phyloP scores from a whole-genome alignment of 179 eudicot species.

The Vitellaria paradoxa region DNA sequence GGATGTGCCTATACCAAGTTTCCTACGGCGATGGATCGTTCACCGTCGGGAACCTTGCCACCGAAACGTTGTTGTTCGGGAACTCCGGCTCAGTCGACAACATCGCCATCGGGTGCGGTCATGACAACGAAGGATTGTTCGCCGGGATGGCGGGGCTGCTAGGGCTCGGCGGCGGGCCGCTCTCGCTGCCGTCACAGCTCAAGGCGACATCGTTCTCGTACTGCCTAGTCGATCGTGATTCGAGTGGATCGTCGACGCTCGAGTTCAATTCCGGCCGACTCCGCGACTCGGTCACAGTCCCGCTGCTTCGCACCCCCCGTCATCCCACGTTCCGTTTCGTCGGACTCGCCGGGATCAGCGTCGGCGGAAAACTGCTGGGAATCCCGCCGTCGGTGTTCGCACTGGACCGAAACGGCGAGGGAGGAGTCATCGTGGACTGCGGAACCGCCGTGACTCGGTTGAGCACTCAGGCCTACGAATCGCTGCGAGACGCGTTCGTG shows the following conservation, averaged over 20 bases:
- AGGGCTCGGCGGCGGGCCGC: slow-evolving; percentile 51
- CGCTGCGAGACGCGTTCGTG: slow-evolving; percentile 61
- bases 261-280: slow-evolving; percentile 46
- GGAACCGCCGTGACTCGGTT: slow-evolving; percentile 85
- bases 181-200: no score
- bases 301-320: slow-evolving; percentile 46
- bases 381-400: slow-evolving; percentile 52
- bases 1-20: slow-evolving; percentile 60
- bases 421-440: slow-evolving; percentile 75
- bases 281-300: slow-evolving; percentile 46
- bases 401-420: slow-evolving; percentile 53
- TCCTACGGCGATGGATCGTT: slow-evolving; percentile 81
- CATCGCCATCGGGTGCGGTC: slow-evolving; percentile 82
- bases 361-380: slow-evolving; percentile 58
- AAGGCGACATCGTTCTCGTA: no score
- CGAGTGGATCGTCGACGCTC: no score
- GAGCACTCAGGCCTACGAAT: slow-evolving; percentile 53
- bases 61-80: slow-evolving; percentile 70
- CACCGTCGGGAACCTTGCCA: slow-evolving; percentile 59
- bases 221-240: no score
- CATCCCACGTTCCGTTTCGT: slow-evolving; percentile 59
- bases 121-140: slow-evolving; percentile 72
- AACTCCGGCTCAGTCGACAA: slow-evolving; percentile 38
- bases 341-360: slow-evolving; percentile 62
- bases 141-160: slow-evolving; percentile 67